Base-by-base conservation (phyloP, 108 stramenopile genomes). In the Nitzschia sp. region DNA sequence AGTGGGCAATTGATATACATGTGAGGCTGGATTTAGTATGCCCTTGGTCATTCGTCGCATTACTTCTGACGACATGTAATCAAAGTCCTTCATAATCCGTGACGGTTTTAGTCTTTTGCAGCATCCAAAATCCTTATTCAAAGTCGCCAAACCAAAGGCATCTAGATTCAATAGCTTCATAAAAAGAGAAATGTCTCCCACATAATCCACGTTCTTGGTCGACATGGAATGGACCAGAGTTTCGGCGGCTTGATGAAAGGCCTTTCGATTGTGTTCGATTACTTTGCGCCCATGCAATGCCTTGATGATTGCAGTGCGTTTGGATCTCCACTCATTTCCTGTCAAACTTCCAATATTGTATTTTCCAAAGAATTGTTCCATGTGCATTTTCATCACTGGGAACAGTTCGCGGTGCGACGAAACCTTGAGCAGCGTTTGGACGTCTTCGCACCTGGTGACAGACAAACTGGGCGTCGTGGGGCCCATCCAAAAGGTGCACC, bases 401-500 rank as follows among this genome's bases (percentile, higher is more conserved):
- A 36, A 23, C 21, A 53, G 26, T 21, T 45, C 32, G 9, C 72
- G 57, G 41, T 68, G 46, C 33, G 53, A 31, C 30, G 32, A 33
- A 3, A 52, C 38, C 26, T 26, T 48, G 17, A 78, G 54, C 23
- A 78, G 15, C 29, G 47, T 50, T 38, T 57, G 45, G 5, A 59
- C 77, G 44, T 71, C 66, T 48, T 67, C 47, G 0, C 65, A 38
- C 28, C 25, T 29, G 8, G 63, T 41, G 8, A 72, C 19, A 15
- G 36, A 32, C 63, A 72, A 38, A 47, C 31, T 32, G 8, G 66
- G 65, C 6, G 56, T 62, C 1, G 47, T 53, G 25, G 63, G 57
- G 4, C 50, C 62, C 41, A 75, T 76, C 52, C 55, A 68, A 69
- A 69, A 70, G 63, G 75, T 64, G 38, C 75, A 76, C 17, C 68